phyloP scores from a whole-genome alignment of 257 asterid species.

The Solanum habrochaites region DNA sequence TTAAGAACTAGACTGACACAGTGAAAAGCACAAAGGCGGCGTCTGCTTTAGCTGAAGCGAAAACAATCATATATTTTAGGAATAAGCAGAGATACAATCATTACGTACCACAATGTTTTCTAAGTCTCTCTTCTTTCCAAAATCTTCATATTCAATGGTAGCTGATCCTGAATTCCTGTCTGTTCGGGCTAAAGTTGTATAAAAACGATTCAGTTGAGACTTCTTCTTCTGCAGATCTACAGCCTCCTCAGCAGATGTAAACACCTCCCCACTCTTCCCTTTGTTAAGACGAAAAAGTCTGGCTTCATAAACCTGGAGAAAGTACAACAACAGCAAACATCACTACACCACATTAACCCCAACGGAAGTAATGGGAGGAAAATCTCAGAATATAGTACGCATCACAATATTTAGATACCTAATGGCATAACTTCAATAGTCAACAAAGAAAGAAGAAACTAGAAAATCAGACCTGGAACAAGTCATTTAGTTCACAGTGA shows the following conservation, averaged over 20 bases:
- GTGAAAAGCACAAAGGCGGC: background rate
- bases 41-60: background rate
- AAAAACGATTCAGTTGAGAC: conserved; percentile 65
- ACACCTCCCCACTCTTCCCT: conserved; percentile 52
- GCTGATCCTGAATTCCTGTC: conserved; percentile 33
- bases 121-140: conserved; percentile 66
- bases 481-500: conserved; percentile 89
- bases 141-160: conserved; percentile 30
- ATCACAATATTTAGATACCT: background rate
- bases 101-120: conserved; percentile 72
- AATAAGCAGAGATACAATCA: background rate
- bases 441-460: background rate
- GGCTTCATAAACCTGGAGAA: conserved; percentile 76
- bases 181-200: conserved; percentile 56
- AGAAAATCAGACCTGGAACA: conserved; percentile 66
- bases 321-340: background rate
- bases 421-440: background rate
- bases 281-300: conserved; percentile 80
- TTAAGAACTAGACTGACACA: background rate
- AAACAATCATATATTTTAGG: background rate
- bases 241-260: conserved; percentile 86
- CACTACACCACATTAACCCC: background rate
- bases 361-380: background rate
- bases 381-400: background rate
- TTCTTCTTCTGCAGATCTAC: conserved; percentile 68